Evolutionary conservation across 2,329 filamentous ascomycete species (phyloP).

Genomic region (Talaromyces rugulosus): DNA sequence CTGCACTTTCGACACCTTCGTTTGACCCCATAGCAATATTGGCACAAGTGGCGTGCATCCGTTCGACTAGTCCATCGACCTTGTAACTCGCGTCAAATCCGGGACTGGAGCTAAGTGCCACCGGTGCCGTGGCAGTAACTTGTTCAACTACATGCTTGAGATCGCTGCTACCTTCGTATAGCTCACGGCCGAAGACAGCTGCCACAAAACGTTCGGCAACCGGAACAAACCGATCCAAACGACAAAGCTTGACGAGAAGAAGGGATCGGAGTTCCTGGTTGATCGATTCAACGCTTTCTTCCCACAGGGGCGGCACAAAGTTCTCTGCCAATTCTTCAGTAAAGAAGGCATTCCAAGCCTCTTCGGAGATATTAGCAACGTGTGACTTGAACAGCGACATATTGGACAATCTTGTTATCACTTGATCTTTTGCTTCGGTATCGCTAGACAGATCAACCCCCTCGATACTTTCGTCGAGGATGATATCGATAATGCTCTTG

Average conservation of each 20-base stretch:
- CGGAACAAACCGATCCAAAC: conserved; percentile 91
- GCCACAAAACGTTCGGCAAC: conserved; percentile 86
- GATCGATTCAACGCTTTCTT: conserved; percentile 57
- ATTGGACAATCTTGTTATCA: conserved; percentile 63
- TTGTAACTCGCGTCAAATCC: conserved; percentile 99
- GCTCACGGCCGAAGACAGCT: conserved; percentile 74
- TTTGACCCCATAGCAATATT: conserved; percentile 99
- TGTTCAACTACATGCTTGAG: conserved; percentile 79
- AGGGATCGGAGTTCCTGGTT: conserved; percentile 80
- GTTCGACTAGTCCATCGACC: conserved; percentile 89
- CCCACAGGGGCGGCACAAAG: conserved; percentile 72
- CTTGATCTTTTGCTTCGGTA: conserved; percentile 60
- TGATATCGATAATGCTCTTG: conserved; percentile 76
- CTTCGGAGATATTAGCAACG: conserved; percentile 58
- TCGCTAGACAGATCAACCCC: conserved; percentile 75
- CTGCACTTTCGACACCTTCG: conserved; percentile 84
- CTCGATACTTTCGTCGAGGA: conserved; percentile 73
- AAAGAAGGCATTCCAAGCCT: conserved; percentile 78
- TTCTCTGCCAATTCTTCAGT: conserved; percentile 82
- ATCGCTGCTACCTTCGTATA: conserved; percentile 82
- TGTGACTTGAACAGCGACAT: conserved; percentile 70
- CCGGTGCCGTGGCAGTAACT: conserved; percentile 77
- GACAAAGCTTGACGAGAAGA: conserved; percentile 87
- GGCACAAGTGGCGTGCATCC: conserved; percentile 75
- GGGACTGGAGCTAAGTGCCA: conserved; percentile 88